phyloP scores from a whole-genome alignment of 192 early-diverging fungal species.

The Hyaloraphidium curvatum region DNA sequence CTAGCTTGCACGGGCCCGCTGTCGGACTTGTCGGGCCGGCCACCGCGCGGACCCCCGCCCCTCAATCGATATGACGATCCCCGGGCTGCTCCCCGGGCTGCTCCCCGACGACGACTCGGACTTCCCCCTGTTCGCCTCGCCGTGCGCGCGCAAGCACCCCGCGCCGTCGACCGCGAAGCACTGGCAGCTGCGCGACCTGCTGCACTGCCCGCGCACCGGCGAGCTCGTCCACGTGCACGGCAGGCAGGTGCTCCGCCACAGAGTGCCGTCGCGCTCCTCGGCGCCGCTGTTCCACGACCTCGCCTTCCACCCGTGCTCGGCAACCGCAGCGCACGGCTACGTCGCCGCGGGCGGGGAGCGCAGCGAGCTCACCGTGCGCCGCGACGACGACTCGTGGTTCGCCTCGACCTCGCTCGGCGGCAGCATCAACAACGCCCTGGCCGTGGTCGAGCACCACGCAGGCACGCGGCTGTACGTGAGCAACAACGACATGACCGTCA shows the following conservation, averaged over 20 bases:
- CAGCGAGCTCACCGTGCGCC: conserved; percentile 57
- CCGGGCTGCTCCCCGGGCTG: too few relatives aligned
- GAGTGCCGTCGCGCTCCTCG: conserved; percentile 14
- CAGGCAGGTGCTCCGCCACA: conserved; percentile 40
- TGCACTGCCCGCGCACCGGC: conserved; percentile 49
- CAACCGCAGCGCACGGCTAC: conserved; percentile 31
- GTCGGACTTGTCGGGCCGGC: too few relatives aligned
- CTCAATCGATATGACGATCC: too few relatives aligned
- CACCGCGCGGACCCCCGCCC: too few relatives aligned
- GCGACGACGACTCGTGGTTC: conserved; percentile 33
- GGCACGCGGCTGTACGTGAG: conserved; percentile 60
- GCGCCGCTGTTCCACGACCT: conserved; percentile 49
- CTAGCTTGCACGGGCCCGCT: too few relatives aligned
- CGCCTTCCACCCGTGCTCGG: conserved; percentile 53
- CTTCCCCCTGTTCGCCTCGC: too few relatives aligned
- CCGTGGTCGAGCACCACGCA: conserved; percentile 32
- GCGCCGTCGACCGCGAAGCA: conserved; percentile 35
- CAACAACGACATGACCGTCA: conserved; percentile 89
- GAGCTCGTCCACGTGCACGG: conserved; percentile 67
- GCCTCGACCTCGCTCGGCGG: conserved; percentile 36
- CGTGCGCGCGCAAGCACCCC: too few relatives aligned
- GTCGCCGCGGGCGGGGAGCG: conserved; percentile 83
- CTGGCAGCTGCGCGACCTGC: conserved; percentile 84
- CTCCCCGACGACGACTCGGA: too few relatives aligned
- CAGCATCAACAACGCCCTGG: conserved; percentile 77